Conservation (phyloP, 768 basidiomycete genomes). For the Tricholoma saponaceum region DNA sequence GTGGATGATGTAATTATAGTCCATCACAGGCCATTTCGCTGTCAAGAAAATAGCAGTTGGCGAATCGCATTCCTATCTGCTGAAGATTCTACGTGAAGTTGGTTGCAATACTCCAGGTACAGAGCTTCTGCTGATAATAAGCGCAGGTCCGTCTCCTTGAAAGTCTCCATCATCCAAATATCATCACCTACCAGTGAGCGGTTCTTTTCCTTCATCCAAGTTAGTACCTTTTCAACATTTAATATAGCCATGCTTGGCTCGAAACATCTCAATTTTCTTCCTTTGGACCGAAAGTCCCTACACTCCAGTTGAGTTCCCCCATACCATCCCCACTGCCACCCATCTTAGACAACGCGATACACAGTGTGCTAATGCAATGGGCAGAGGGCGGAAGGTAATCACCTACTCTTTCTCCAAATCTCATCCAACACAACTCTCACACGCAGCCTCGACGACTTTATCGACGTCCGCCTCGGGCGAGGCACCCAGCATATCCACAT, state of each 20-base stretch:
- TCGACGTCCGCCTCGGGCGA: slow-evolving; percentile 72
- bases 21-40: slow-evolving; percentile 68
- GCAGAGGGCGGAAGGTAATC: slow-evolving; percentile 75
- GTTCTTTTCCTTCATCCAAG: neutral
- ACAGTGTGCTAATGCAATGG: slow-evolving; percentile 89
- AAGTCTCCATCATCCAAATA: slow-evolving; percentile 84
- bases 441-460: slow-evolving; percentile 77
- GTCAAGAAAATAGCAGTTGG: slow-evolving; percentile 97
- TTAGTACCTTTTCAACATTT: neutral
- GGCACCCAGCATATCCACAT: slow-evolving; percentile 45
- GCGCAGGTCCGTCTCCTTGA: slow-evolving; percentile 78
- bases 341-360: neutral
- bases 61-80: slow-evolving; percentile 79
- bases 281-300: slow-evolving; percentile 85
- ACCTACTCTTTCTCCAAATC: neutral
- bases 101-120: slow-evolving; percentile 8
- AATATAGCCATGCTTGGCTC: slow-evolving; percentile 59
- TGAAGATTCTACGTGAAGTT: slow-evolving; percentile 78
- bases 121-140: neutral
- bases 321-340: neutral
- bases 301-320: slow-evolving; percentile 65
- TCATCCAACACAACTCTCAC: neutral
- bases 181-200: slow-evolving; percentile 82
- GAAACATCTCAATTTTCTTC: slow-evolving; percentile 82
- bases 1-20: slow-evolving; percentile 2